Evolutionary conservation across 2,329 filamentous ascomycete species (phyloP), one percentile per base, ranked within the genome.

Genomic region (Colletotrichum endophyticum): DNA sequence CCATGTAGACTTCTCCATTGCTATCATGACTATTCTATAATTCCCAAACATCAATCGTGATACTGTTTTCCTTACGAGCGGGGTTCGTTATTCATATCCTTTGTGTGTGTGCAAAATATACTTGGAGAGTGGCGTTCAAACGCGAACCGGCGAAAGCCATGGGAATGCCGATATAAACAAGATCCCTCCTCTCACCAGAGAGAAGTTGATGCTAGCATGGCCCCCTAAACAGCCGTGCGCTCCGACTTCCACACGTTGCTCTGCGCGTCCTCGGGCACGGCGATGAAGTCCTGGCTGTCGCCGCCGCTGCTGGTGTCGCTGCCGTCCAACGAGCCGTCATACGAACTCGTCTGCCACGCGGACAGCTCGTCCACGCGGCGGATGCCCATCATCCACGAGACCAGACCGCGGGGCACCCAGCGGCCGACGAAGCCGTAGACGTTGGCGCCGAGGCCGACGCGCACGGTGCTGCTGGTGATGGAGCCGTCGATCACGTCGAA

Each of bases 341-440:
- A 84, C 7, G 84, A 85, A 78, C 83, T 86, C 19, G 86, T 85
- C 81, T 91, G 89, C 89, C 89, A 91, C 3, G 87, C 83, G 66
- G 88, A 88, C 63, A 92, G 84, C 82, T 92, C 88, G 70, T 91
- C 88, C 19, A 93, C 91, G 73, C 87, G 87, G 77, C 93, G 89
- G 74, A 96, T 91, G 13, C 96, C 96, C 91, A 99, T 94, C 94
- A 99, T 98, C 94, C 95, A 97, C 3, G 93, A 93, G n/a, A 99
- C 94, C 19, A 98, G 83, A 4, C 92, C 90, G 25, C 91, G 89
- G 2, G 97, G 96, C 28, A 94, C 90, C 91, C 94, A 96, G 53
- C 91, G 91, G 8, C 96, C 97, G 9, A 99, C 94, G 34, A 98
- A 89, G 53, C 95, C 94, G 84, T 99, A 99, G 1, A 96, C 89